phyloP scores from a whole-genome alignment of 352 stramenopile genomes.

The Phytophthora fragariaefolia region DNA sequence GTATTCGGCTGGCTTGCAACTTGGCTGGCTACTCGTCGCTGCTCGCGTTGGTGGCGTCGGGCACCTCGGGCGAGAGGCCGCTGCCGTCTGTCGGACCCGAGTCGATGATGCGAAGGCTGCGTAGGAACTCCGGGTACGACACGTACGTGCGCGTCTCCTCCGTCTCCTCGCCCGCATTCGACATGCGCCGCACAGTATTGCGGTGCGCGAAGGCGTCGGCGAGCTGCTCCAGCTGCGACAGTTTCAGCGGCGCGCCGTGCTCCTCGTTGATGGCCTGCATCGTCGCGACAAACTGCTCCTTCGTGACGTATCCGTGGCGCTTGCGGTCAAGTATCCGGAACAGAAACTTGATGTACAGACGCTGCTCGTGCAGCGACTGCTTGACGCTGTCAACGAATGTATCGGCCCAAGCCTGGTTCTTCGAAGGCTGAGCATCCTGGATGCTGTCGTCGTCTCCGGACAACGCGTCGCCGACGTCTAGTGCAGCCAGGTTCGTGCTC shows the following conservation, averaged over 20 bases:
- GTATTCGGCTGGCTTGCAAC: not conserved
- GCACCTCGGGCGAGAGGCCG: not conserved
- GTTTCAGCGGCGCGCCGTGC: slow-evolving; percentile 61
- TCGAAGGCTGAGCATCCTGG: slow-evolving; percentile 35
- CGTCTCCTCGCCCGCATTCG: slow-evolving; percentile 26
- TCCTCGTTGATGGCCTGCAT: slow-evolving; percentile 84
- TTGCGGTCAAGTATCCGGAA: slow-evolving; percentile 82
- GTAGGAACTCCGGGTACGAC: slow-evolving; percentile 77
- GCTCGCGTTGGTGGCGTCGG: slow-evolving; percentile 17
- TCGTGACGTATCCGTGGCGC: slow-evolving; percentile 64
- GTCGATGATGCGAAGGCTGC: slow-evolving; percentile 74
- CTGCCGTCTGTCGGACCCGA: slow-evolving; percentile 33
- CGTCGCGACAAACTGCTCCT: slow-evolving; percentile 72
- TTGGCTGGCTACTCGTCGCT: slow-evolving; percentile 1
- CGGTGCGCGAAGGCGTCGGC: slow-evolving; percentile 62
- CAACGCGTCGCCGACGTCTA: slow-evolving; percentile 31
- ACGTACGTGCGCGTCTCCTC: slow-evolving; percentile 49
- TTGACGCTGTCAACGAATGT: slow-evolving; percentile 76
- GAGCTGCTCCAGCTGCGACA: slow-evolving; percentile 69
- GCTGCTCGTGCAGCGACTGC: slow-evolving; percentile 79
- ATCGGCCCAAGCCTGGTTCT: slow-evolving; percentile 66
- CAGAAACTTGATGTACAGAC: slow-evolving; percentile 81
- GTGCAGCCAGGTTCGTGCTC: slow-evolving; percentile 47
- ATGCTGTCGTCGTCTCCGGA: slow-evolving; percentile 43
- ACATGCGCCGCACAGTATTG: slow-evolving; percentile 38